These are phyloP conservation scores for Suillus alpinus DNA, from an alignment of 768 basidiomycete species.

Conservation along the genomic window DNA sequence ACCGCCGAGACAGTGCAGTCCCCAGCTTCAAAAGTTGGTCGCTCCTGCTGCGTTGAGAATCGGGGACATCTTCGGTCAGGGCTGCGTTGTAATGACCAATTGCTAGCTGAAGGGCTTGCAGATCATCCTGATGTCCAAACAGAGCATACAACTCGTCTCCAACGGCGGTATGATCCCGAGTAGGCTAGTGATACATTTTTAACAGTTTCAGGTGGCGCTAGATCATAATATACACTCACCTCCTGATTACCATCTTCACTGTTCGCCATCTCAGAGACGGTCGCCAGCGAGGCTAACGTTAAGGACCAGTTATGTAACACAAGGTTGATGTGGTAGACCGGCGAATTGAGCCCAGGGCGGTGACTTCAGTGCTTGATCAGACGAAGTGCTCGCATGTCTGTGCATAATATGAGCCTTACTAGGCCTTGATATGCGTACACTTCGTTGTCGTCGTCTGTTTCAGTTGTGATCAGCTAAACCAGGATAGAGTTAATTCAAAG, in stretches of 20 bases:
- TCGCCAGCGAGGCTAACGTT: background rate
- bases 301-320: background rate
- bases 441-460: background rate
- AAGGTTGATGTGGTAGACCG: no score
- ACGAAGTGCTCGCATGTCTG: background rate
- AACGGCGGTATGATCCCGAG: slow-evolving; percentile 15
- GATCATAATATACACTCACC: background rate
- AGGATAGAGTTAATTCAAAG: background rate
- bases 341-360: no score
- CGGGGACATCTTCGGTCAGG: slow-evolving; percentile 18
- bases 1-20: slow-evolving; percentile 21
- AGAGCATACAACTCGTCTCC: slow-evolving; percentile 26
- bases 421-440: background rate
- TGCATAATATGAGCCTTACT: background rate
- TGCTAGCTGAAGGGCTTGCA: slow-evolving; percentile 9
- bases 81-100: slow-evolving; percentile 8
- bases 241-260: background rate
- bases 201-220: background rate
- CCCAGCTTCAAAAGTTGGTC: slow-evolving; percentile 20
- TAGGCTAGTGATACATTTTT: background rate
- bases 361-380: no score
- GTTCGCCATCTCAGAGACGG: slow-evolving; percentile 7
- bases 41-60: slow-evolving; percentile 22
- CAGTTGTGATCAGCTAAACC: background rate
- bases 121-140: slow-evolving; percentile 12